Evolutionary conservation across 202 grass and related monocot species (phyloP).

Genomic region (Thinopyrum obtusiflorum): DNA sequence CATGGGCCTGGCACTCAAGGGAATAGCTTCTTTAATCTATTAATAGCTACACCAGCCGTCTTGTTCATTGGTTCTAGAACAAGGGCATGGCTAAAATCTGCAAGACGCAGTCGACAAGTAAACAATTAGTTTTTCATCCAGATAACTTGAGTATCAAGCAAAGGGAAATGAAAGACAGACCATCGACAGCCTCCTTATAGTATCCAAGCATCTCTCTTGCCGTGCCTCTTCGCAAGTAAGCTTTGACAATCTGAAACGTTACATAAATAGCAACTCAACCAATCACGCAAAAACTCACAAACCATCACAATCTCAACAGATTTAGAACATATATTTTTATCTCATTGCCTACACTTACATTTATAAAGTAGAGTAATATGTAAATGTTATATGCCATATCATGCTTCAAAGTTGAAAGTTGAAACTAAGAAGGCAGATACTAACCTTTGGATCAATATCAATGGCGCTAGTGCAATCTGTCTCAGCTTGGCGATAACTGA

Average conservation of each 20-base stretch:
- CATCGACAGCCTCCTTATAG: slow-evolving; percentile 86
- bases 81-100: slow-evolving; percentile 96
- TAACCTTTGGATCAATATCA: slow-evolving; percentile 85
- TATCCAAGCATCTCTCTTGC: slow-evolving; percentile 95
- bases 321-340: neutral
- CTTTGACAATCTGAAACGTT: slow-evolving; percentile 76
- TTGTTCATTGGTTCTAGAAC: slow-evolving; percentile 95
- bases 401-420: slow-evolving; percentile 7
- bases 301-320: slow-evolving; percentile 13
- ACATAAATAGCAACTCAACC: neutral
- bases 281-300: neutral
- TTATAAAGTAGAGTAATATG: neutral
- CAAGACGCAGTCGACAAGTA: slow-evolving; percentile 25
- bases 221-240: slow-evolving; percentile 89
- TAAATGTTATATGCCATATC: neutral
- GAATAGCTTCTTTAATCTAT: slow-evolving; percentile 84
- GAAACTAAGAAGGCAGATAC: slow-evolving; percentile 8
- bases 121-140: slow-evolving; percentile 11
- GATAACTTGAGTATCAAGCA: neutral
- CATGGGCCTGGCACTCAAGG: slow-evolving; percentile 33
- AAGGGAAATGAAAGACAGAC: slow-evolving; percentile 36
- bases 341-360: neutral
- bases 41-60: slow-evolving; percentile 64
- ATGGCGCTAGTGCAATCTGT: slow-evolving; percentile 88
- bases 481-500: slow-evolving; percentile 92